These are phyloP conservation scores for Cercophora scortea DNA, from an alignment of 495 filamentous ascomycete species.

Conservation along the genomic window DNA sequence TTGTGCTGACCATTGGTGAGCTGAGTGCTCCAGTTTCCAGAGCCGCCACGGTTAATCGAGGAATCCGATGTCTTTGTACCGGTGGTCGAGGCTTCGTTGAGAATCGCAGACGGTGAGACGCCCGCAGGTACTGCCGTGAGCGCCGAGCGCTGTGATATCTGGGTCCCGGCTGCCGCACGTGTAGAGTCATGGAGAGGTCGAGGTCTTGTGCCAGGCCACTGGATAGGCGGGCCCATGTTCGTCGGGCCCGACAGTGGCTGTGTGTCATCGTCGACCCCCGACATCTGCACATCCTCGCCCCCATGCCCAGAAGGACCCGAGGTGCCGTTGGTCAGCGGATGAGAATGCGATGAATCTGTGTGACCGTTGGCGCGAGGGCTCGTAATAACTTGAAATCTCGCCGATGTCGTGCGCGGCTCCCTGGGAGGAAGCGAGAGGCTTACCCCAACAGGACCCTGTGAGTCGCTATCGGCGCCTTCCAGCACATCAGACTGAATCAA, in stretches of 20 bases:
- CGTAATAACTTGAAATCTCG: conserved; percentile 39
- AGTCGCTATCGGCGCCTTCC: conserved; percentile 27
- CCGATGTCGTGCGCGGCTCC: conserved; percentile 33
- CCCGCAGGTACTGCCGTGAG: conserved; percentile 69
- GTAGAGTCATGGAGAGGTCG: conserved; percentile 17
- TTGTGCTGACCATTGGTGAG: conserved; percentile 46
- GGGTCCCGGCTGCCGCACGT: conserved; percentile 32
- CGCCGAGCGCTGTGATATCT: conserved; percentile 59
- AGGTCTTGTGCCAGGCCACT: conserved; percentile 4
- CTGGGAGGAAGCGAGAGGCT: conserved; percentile 45
- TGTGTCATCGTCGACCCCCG: conserved; percentile 48
- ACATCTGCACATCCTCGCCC: conserved; percentile 51
- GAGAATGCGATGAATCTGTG: conserved; percentile 38
- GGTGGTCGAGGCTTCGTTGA: conserved; percentile 82
- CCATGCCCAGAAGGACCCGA: conserved; percentile 47
- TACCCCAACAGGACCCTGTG: conserved; percentile 51
- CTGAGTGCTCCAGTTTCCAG: conserved; percentile 54
- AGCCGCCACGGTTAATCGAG: conserved; percentile 46
- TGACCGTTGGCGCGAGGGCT: conserved; percentile 41
- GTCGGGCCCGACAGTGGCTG: conserved; percentile 26
- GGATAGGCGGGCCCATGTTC: conserved; percentile 27
- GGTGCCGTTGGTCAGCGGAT: conserved; percentile 59
- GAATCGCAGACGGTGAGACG: conserved; percentile 65
- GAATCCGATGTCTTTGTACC: conserved; percentile 56
- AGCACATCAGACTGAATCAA: conserved; percentile 25